Evolutionary conservation across 345 rosid genomes (phyloP), one percentile per base, ranked within the genome.

Genomic region (Aquilaria sinensis): DNA sequence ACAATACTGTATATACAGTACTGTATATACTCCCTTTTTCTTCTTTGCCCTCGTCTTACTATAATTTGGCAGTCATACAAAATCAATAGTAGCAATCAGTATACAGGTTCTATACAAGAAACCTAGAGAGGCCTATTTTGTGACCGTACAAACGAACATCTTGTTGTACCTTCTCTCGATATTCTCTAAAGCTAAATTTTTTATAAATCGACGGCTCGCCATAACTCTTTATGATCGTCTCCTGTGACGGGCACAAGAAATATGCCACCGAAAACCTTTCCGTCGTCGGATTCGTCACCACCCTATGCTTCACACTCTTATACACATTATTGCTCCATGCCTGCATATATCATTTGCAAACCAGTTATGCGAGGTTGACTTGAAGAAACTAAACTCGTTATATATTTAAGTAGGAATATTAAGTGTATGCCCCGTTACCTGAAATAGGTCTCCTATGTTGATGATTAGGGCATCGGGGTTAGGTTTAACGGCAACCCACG

Each of bases 291-390:
- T 90, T 87, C 13, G 93, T 73, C 66, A 87, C 79, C 8, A 88
- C 99, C 2, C 96, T 75, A 30, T 94, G 99, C 53, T 82, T 61
- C 31, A 94, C 97, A 51, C 97, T 94, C 78, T 79, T 94, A 55
- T 94, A 94, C 23, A 74, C 83, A n/a, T 62, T 85, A 49, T 87
- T 94, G 81, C 99, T 94, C 97, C 99, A 90, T 0, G 93, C 99
- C 99, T 90, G 74, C 43, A 59, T 13, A 51, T 3, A 50, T 12
- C 12, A 29, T 1, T 23, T 60, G 55, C 55, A 52, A 3, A 8
- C 16, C 10, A 61, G 23, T 23, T 23, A 23, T 23, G 23, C 23
- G 23, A 23, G 23, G 23, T 23, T 23, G 23, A 23, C 23, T 23
- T 1, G 23, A 23, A 23, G 23, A 23, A 23, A 23, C 23, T 23